Evolutionary conservation across 1,139 yeast genomes (phyloP).

Genomic region (Taphrina populina): DNA sequence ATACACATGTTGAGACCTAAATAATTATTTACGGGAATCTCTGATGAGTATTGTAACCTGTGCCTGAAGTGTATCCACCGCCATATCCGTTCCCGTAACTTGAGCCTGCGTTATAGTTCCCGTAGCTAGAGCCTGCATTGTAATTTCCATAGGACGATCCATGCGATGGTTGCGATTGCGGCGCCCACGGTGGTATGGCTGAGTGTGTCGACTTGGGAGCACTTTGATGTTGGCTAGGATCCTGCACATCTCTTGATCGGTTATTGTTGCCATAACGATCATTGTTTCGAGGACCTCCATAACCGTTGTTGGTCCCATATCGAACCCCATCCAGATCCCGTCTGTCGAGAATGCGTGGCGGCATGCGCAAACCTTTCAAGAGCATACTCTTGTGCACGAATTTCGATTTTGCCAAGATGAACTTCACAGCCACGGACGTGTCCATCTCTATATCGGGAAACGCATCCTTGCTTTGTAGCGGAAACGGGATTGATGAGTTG

Average conservation of each 20-base stretch:
- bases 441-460: conserved; percentile 54
- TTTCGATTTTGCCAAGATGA: conserved; percentile 53
- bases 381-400: conserved; percentile 68
- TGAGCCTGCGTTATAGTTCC: conserved; percentile 20
- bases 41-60: no score
- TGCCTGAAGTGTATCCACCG: no score
- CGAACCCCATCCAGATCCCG: conserved; percentile 29
- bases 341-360: conserved; percentile 21
- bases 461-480: conserved; percentile 54
- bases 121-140: conserved; percentile 7
- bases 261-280: conserved; percentile 33
- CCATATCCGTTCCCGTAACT: conserved; percentile 6
- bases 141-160: conserved; percentile 24
- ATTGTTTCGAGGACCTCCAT: conserved; percentile 27
- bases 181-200: conserved; percentile 20
- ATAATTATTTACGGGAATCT: no score
- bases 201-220: background rate
- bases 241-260: conserved; percentile 21
- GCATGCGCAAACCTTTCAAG: conserved; percentile 57
- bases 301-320: conserved; percentile 18
- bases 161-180: conserved; percentile 5
- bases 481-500: conserved; percentile 56
- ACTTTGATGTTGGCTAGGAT: conserved; percentile 19
- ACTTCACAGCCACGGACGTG: conserved; percentile 58
- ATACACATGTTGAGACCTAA: no score